These are phyloP conservation scores for Phytophthora macrochlamydospora DNA, from an alignment of 352 stramenopile genomes.

Conservation along the genomic window DNA sequence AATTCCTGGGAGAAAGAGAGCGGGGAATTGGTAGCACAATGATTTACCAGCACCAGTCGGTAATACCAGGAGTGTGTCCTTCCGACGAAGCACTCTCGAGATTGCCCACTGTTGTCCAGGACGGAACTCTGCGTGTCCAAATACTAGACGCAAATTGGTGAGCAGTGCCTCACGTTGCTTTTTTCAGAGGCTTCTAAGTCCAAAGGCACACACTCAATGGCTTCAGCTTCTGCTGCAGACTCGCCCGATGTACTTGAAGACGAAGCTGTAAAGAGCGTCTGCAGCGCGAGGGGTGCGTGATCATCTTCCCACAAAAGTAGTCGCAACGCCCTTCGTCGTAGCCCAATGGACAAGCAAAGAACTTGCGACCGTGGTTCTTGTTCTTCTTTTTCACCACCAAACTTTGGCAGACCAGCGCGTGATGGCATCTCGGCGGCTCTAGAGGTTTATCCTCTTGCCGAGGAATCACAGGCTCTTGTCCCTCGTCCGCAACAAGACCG, in stretches of 20 bases:
- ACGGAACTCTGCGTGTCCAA: constrained; percentile 85
- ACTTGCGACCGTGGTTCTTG: constrained; percentile 75
- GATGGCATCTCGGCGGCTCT: constrained; percentile 63
- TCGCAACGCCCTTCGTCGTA: constrained; percentile 84
- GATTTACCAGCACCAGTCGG: constrained; percentile 98
- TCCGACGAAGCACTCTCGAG: constrained; percentile 60
- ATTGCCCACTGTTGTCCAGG: constrained; percentile 86
- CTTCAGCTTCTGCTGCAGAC: constrained; percentile 27
- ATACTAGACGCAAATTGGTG: constrained; percentile 83
- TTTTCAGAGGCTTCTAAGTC: constrained; percentile 50
- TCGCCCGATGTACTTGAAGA: constrained; percentile 8
- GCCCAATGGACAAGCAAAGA: constrained; percentile 74
- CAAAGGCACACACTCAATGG: constrained; percentile 54
- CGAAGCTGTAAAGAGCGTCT: constrained; percentile 49
- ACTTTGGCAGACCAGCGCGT: constrained; percentile 59
- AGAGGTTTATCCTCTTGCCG: constrained; percentile 20
- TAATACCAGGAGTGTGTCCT: constrained; percentile 92
- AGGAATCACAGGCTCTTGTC: background rate
- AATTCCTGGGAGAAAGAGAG: constrained; percentile 82
- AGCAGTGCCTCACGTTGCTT: constrained; percentile 56
- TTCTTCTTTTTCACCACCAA: constrained; percentile 88
- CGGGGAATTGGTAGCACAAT: constrained; percentile 97
- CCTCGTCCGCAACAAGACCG: constrained; percentile 6
- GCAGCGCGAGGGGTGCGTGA: constrained; percentile 63
- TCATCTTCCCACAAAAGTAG: constrained; percentile 89